Evolutionary conservation across 192 early-diverging fungal genomes (phyloP).

Genomic region (Lobosporangium transversale): DNA sequence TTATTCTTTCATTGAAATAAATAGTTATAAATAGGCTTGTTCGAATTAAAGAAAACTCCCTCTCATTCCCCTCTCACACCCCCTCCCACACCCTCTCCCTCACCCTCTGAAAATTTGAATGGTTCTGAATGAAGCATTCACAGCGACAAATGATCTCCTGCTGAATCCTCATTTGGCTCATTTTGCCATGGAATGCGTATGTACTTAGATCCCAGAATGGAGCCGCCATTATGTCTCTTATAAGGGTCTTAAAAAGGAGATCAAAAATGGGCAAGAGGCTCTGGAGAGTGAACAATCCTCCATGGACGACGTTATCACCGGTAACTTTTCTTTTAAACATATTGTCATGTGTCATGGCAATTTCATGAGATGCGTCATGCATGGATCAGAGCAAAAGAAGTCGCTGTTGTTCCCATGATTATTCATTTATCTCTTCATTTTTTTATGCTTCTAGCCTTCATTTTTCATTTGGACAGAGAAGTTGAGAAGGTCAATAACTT

Average conservation of each 20-base stretch:
- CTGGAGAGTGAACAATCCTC: conserved; percentile 13
- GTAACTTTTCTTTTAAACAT: conserved; percentile 33
- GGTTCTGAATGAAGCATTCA: not conserved
- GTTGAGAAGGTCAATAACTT: conserved; percentile 87
- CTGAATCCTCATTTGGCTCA: too few species aligned
- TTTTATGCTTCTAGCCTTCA: conserved; percentile 71
- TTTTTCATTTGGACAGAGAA: conserved; percentile 85
- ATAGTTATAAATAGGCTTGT: not conserved
- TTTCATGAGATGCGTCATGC: too few species aligned
- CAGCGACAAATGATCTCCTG: not conserved
- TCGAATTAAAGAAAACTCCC: not conserved
- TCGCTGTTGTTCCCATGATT: too few species aligned
- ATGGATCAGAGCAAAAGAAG: not conserved
- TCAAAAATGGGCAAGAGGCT: conserved; percentile 60
- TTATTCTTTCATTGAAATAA: not conserved
- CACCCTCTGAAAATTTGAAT: not conserved
- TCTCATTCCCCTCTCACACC: too few species aligned
- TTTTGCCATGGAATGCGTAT: not conserved
- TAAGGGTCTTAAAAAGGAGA: conserved; percentile 85
- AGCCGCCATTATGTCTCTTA: conserved; percentile 62
- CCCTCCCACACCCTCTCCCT: too few species aligned
- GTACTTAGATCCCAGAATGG: conserved; percentile 63
- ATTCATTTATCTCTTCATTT: too few species aligned
- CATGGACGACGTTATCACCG: conserved; percentile 51
- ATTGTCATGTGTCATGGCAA: too few species aligned